A percentile compares a stretch with the other conserved stretches of the same genome.
These are phyloP conservation scores for Lepidopterella palustris DNA, from an alignment of 495 filamentous ascomycete species.

Conservation along the genomic window DNA sequence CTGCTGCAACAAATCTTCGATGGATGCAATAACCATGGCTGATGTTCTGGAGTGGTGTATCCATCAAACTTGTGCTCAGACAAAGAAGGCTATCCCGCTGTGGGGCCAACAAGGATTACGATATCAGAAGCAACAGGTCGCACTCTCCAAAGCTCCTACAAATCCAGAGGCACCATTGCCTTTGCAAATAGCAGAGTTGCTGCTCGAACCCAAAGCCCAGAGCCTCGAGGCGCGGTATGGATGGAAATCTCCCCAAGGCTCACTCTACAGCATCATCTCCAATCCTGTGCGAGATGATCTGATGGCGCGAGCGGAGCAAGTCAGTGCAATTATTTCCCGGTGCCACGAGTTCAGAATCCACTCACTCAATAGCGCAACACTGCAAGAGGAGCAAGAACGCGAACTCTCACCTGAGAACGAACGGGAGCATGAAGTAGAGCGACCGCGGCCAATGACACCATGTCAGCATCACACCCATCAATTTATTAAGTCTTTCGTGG, in stretches of 20 bases:
- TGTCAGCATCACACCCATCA: slow-evolving; percentile 40
- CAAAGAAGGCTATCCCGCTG: slow-evolving; percentile 45
- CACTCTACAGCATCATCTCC: neutral
- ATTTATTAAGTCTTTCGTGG: slow-evolving; percentile 42
- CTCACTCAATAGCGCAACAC: slow-evolving; percentile 33
- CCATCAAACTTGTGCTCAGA: slow-evolving; percentile 48
- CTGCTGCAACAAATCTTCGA: neutral
- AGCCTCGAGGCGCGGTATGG: slow-evolving; percentile 42
- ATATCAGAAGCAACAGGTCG: slow-evolving; percentile 21
- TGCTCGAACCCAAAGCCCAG: slow-evolving; percentile 47
- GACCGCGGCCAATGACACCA: slow-evolving; percentile 39
- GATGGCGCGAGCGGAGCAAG: slow-evolving; percentile 11
- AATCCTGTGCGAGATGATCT: neutral
- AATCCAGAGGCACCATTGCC: slow-evolving; percentile 19
- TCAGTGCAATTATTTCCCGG: slow-evolving; percentile 35
- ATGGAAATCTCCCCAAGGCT: slow-evolving; percentile 8
- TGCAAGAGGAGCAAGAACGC: slow-evolving; percentile 66
- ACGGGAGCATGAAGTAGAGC: slow-evolving; percentile 49
- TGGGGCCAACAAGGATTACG: slow-evolving; percentile 56
- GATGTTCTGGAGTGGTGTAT: slow-evolving; percentile 58
- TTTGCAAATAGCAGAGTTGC: slow-evolving; percentile 32
- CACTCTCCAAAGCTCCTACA: neutral
- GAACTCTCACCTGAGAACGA: slow-evolving; percentile 60
- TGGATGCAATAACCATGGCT: slow-evolving; percentile 34
- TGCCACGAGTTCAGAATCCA: slow-evolving; percentile 43